These are phyloP conservation scores for Colletotrichum sp. DNA, from an alignment of 2,329 filamentous ascomycete species.

Conservation along the genomic window DNA sequence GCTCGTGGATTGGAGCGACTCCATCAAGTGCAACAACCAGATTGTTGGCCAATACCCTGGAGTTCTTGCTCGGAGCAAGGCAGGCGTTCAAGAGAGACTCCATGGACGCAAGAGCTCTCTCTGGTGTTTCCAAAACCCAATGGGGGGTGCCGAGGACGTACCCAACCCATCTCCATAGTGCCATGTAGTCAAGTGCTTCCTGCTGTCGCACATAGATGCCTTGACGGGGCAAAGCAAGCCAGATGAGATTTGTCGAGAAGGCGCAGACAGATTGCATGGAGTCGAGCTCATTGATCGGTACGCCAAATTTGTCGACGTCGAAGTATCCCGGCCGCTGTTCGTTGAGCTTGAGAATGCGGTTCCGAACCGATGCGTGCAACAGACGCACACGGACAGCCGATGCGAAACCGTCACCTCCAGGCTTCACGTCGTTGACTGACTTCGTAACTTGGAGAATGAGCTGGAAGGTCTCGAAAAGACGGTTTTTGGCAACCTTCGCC, in stretches of 20 bases:
- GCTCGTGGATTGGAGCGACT: neutral
- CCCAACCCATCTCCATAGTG: conserved; percentile 2
- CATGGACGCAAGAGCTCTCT: neutral
- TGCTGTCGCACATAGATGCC: conserved; percentile 7
- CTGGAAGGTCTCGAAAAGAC: conserved; percentile 51
- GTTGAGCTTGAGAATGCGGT: conserved; percentile 64
- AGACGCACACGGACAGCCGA: conserved; percentile 69
- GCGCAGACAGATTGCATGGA: conserved; percentile 18
- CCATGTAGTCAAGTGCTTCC: conserved; percentile 8
- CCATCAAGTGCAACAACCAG: neutral
- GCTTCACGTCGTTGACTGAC: conserved; percentile 61
- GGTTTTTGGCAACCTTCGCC: conserved; percentile 60
- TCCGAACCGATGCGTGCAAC: conserved; percentile 68
- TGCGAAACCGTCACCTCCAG: conserved; percentile 63
- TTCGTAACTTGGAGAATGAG: conserved; percentile 59
- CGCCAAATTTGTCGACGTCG: conserved; percentile 59
- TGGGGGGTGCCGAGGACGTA: neutral
- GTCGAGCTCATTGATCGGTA: conserved; percentile 46
- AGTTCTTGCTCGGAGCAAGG: neutral
- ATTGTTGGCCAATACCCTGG: neutral
- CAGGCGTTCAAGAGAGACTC: neutral
- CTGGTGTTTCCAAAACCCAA: neutral
- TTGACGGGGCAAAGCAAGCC: conserved; percentile 1
- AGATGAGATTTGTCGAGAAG: neutral
- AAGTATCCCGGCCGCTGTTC: conserved; percentile 63